phyloP scores from a whole-genome alignment of 129 eudicot genomes.

The Centella asiatica region DNA sequence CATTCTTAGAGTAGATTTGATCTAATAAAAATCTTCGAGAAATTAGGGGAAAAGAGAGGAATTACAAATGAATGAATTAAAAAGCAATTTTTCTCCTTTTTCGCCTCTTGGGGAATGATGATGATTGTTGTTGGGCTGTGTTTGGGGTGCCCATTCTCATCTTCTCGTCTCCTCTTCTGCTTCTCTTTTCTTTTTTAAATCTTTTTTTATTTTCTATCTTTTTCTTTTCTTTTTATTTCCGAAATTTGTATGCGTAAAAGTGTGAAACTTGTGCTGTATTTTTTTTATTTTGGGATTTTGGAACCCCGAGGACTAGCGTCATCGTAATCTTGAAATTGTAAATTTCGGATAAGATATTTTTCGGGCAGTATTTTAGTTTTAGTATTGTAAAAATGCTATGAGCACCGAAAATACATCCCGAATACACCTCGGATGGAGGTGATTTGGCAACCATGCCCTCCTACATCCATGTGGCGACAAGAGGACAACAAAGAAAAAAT shows the following conservation, averaged over 20 bases:
- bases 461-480: too few relatives aligned
- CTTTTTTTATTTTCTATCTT: background rate
- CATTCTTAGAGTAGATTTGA: too few relatives aligned
- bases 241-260: too few relatives aligned
- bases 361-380: too few relatives aligned
- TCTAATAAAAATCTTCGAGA: too few relatives aligned
- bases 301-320: background rate
- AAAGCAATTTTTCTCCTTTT: slow-evolving; percentile 2
- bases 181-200: background rate
- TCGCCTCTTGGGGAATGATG: background rate
- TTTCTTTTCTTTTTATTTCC: too few relatives aligned
- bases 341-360: background rate
- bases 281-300: background rate
- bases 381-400: too few relatives aligned
- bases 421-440: too few relatives aligned
- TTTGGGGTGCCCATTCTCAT: slow-evolving; percentile 1
- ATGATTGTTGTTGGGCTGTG: background rate
- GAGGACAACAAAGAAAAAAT: too few relatives aligned
- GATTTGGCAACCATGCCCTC: too few relatives aligned
- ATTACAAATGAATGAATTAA: too few relatives aligned
- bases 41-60: background rate
- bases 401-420: too few relatives aligned
- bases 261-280: background rate
- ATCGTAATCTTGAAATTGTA: background rate
- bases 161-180: background rate